phyloP scores from a whole-genome alignment of 129 eudicot genomes.

The Pittosporum tobira region DNA sequence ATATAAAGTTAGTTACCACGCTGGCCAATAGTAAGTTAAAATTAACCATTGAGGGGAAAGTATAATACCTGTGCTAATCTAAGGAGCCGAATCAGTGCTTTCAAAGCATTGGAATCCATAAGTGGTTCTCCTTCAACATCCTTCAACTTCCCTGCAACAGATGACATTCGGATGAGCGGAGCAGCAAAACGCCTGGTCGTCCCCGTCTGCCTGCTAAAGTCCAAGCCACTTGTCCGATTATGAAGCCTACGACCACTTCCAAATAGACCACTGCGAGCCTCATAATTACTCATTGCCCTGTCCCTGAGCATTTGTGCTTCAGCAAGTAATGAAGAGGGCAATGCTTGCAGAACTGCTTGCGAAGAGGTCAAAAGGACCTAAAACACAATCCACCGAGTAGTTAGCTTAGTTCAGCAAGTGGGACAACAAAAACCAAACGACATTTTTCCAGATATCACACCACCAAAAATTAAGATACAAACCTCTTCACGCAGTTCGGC shows the following conservation, averaged over 20 bases:
- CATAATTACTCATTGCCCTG: conserved; percentile 98
- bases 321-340: conserved; percentile 96
- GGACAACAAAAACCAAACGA: too few relatives aligned
- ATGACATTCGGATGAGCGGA: conserved; percentile 48
- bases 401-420: too few relatives aligned
- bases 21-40: too few relatives aligned
- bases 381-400: too few relatives aligned
- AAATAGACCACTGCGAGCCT: conserved; percentile 94
- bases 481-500: conserved; percentile 99
- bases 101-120: conserved; percentile 78
- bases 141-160: conserved; percentile 60
- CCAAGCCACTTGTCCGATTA: conserved; percentile 62
- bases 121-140: conserved; percentile 96
- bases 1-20: too few relatives aligned
- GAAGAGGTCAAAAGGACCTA: conserved; percentile 95
- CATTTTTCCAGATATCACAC: too few relatives aligned
- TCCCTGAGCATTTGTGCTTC: conserved; percentile 99
- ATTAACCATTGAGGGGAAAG: neutral
- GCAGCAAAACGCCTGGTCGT: conserved; percentile 93
- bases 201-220: conserved; percentile 75
- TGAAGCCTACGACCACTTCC: conserved; percentile 70
- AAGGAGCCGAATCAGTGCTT: conserved; percentile 74
- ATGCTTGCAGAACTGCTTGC: conserved; percentile 87
- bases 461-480: too few relatives aligned
- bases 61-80: conserved; percentile 69